Percentiles rank a stretch among this genome's conserved stretches.
These are phyloP conservation scores for Paraphoma chrysanthemicola DNA, from an alignment of 2,329 filamentous ascomycete species.

Conservation along the genomic window DNA sequence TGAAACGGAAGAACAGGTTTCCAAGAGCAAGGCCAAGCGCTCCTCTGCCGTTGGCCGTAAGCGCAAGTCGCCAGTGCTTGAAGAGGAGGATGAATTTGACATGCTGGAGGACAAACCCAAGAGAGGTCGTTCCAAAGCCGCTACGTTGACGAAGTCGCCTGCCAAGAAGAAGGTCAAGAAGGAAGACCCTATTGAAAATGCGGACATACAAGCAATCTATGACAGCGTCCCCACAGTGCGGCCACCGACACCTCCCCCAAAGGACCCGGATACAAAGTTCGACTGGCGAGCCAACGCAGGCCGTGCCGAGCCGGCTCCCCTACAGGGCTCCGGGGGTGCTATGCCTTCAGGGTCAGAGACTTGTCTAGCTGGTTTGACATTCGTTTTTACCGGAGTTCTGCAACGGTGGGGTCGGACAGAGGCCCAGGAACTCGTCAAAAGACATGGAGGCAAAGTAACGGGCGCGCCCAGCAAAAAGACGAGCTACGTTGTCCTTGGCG, in stretches of 20 bases:
- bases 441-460: slow-evolving; percentile 91
- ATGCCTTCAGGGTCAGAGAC: slow-evolving; percentile 85
- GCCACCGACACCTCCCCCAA: slow-evolving; percentile 81
- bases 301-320: slow-evolving; percentile 68
- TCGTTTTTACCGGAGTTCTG: slow-evolving; percentile 93
- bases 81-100: slow-evolving; percentile 61
- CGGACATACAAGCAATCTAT: slow-evolving; percentile 81
- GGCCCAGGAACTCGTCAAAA: slow-evolving; percentile 84
- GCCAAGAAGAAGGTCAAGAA: slow-evolving; percentile 70
- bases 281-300: slow-evolving; percentile 70
- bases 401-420: slow-evolving; percentile 83
- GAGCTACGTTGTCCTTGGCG: slow-evolving; percentile 88
- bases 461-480: slow-evolving; percentile 89
- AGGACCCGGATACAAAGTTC: slow-evolving; percentile 74
- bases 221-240: slow-evolving; percentile 84
- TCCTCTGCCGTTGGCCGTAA: slow-evolving; percentile 53
- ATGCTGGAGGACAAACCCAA: slow-evolving; percentile 57
- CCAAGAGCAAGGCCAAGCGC: slow-evolving; percentile 50
- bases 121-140: slow-evolving; percentile 56
- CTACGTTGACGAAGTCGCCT: slow-evolving; percentile 55
- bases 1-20: slow-evolving; percentile 51
- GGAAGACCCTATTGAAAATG: slow-evolving; percentile 69
- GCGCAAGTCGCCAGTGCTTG: slow-evolving; percentile 63
- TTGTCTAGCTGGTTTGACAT: slow-evolving; percentile 85
- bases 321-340: slow-evolving; percentile 67